These are phyloP conservation scores for Fusarium armeniacum DNA, from an alignment of 2,329 filamentous ascomycete genomes.

Conservation along the genomic window DNA sequence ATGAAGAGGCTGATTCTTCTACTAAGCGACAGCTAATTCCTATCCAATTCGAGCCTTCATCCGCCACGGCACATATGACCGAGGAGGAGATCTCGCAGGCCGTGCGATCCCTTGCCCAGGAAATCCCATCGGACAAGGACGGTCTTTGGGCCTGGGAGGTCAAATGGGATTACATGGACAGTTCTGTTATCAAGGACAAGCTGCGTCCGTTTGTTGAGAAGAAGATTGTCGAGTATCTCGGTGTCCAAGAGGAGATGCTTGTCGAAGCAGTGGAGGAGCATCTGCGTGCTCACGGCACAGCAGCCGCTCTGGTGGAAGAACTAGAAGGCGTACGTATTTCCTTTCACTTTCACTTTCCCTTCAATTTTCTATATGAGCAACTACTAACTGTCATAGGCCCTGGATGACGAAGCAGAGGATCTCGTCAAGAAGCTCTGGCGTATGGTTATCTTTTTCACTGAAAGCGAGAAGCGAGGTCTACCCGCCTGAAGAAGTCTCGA, in stretches of 20 bases:
- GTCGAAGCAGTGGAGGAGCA: conserved; percentile 94
- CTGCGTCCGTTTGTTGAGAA: conserved; percentile 96
- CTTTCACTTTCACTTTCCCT: neutral
- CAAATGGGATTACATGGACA: conserved; percentile 92
- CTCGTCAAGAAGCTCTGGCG: conserved; percentile 98
- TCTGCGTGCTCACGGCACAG: conserved; percentile 78
- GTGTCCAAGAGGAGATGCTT: conserved; percentile 94
- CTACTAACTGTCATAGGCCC: conserved; percentile 67
- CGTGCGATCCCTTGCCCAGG: conserved; percentile 83
- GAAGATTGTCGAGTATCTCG: conserved; percentile 97
- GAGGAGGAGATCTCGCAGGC: conserved; percentile 91
- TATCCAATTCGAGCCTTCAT: conserved; percentile 82
- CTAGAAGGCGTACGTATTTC: conserved; percentile 78
- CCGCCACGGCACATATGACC: conserved; percentile 74
- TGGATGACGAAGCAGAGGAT: conserved; percentile 95
- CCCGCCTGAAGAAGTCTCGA: conserved; percentile 65
- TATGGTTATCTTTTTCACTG: conserved; percentile 98
- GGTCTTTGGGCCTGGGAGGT: conserved; percentile 94
- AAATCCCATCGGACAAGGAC: conserved; percentile 89
- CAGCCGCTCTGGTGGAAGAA: conserved; percentile 86
- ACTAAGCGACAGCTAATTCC: conserved; percentile 83
- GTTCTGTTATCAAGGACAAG: conserved; percentile 84
- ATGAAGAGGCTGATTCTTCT: conserved; percentile 85
- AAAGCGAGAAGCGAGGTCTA: conserved; percentile 91
- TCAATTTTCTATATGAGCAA: conserved; percentile 1